phyloP scores from a whole-genome alignment of 2,329 filamentous ascomycete species.

The Hypoxylon sp. region DNA sequence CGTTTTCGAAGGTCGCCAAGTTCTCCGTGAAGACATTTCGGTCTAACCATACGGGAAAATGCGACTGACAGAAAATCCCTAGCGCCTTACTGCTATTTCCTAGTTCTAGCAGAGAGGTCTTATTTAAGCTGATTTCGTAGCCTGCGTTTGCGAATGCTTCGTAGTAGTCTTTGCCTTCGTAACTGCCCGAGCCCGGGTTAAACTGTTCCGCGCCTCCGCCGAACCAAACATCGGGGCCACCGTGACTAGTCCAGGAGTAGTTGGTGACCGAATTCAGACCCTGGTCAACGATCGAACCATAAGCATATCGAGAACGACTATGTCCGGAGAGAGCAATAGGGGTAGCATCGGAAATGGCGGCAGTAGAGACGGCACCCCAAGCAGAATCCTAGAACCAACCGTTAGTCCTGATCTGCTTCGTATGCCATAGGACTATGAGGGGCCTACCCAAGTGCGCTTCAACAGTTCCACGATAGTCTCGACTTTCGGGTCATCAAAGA shows the following conservation, averaged over 20 bases:
- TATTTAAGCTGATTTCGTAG: slow-evolving; percentile 81
- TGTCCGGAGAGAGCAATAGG: slow-evolving; percentile 82
- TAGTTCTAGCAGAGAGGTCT: slow-evolving; percentile 75
- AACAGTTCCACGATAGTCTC: slow-evolving; percentile 87
- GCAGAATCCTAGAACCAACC: slow-evolving; percentile 61
- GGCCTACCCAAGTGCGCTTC: slow-evolving; percentile 72
- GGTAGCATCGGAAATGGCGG: slow-evolving; percentile 85
- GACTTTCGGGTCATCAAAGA: slow-evolving; percentile 88
- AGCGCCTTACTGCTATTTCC: slow-evolving; percentile 75
- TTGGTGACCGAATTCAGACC: slow-evolving; percentile 83
- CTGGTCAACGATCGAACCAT: slow-evolving; percentile 81
- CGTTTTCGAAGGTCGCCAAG: slow-evolving; percentile 75
- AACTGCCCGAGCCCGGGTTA: slow-evolving; percentile 74
- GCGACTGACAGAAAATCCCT: slow-evolving; percentile 81
- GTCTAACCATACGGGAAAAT: slow-evolving; percentile 89
- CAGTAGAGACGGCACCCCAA: slow-evolving; percentile 82
- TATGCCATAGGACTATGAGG: background rate
- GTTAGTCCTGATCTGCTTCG: slow-evolving; percentile 10
- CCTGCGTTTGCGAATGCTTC: slow-evolving; percentile 79
- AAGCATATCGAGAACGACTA: slow-evolving; percentile 77
- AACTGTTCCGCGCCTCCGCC: slow-evolving; percentile 89
- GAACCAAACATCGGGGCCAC: slow-evolving; percentile 84
- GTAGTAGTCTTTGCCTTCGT: slow-evolving; percentile 83
- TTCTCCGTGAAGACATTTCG: slow-evolving; percentile 84
- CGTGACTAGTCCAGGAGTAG: slow-evolving; percentile 83